Base-by-base conservation (phyloP, 1,139 yeast genomes). In the Magnusiomyces suaveolens region DNA sequence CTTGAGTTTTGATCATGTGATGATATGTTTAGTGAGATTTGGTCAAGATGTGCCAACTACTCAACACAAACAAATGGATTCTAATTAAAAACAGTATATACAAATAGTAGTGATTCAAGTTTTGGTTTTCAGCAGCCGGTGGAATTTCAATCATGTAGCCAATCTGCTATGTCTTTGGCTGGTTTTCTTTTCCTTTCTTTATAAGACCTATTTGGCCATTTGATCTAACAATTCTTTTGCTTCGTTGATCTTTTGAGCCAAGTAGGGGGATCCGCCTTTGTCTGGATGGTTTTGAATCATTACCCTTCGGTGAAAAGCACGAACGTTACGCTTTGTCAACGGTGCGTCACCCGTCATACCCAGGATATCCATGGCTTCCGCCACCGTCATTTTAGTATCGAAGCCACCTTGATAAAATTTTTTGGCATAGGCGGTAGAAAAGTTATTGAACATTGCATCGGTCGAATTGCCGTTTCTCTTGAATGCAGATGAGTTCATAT, bases 201-300 rank as follows among this genome's bases (percentile, higher is more conserved):
- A n/a, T 6, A 6, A 6, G 12, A 29, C 6, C 33, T 43, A 41
- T 43, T 52, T 55, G 10, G 55, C 54, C 46, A 56, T 53, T 48
- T 53, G 53, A 54, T 83, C 87, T 53, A 85, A 69, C 1, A 83
- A 67, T 48, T 82, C 87, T 60, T 80, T 81, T 1, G 95, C 95
- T 65, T 82, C 83, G 66, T 87, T 86, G 57, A 87, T 81, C 65
- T 86, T 84, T 74, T 82, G 81, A 1, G 87, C 82, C 51, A 86
- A 60, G 62, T 81, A 85, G 52, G 79, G 77, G 60, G 88, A 82
- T 0, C 95, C 95, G 3, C 85, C 83, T 60, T 76, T 77, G 66
- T 86, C 95, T 0, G 95, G 95, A 65, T 86, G 95, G 62, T 80
- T 87, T 53, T 73, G 63, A 53, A 83, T 72, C 85, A 86, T 84